Evolutionary conservation across 192 early-diverging fungal genomes (phyloP).

Genomic region (Backusella tuberculispora): DNA sequence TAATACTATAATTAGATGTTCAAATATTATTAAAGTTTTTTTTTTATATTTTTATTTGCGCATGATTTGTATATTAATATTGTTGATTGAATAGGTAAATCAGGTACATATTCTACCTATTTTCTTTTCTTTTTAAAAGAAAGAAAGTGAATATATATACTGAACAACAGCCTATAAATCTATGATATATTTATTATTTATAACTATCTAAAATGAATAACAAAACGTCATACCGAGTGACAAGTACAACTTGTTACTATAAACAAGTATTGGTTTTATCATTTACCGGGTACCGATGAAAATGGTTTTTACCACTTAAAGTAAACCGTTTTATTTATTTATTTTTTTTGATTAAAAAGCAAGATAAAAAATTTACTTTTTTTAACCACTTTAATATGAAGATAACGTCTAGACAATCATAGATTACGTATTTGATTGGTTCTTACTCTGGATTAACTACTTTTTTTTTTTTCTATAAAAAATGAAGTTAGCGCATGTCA

Average conservation of each 20-base stretch:
- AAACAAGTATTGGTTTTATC: neutral
- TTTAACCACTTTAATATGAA: too few relatives aligned
- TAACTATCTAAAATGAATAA: neutral
- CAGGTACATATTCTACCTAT: neutral
- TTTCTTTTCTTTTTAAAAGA: neutral
- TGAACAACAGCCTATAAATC: too few relatives aligned
- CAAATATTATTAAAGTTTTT: too few relatives aligned
- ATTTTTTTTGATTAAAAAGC: too few relatives aligned
- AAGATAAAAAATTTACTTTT: too few relatives aligned
- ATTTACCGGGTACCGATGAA: neutral
- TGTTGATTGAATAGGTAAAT: neutral
- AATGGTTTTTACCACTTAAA: neutral
- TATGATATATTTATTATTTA: too few relatives aligned
- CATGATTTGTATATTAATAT: neutral
- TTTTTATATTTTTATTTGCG: neutral
- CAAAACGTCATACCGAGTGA: neutral
- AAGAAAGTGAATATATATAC: neutral
- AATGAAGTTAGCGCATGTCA: too few relatives aligned
- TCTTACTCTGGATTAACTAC: too few relatives aligned
- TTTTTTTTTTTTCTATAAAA: too few relatives aligned
- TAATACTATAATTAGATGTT: neutral
- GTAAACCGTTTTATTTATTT: neutral
- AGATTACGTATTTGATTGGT: too few relatives aligned
- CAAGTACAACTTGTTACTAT: neutral
- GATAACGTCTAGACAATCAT: too few relatives aligned